Evolutionary conservation across 305 asterid species (phyloP), one percentile per base, ranked within the genome.

Genomic region (Striga hermonthica): DNA sequence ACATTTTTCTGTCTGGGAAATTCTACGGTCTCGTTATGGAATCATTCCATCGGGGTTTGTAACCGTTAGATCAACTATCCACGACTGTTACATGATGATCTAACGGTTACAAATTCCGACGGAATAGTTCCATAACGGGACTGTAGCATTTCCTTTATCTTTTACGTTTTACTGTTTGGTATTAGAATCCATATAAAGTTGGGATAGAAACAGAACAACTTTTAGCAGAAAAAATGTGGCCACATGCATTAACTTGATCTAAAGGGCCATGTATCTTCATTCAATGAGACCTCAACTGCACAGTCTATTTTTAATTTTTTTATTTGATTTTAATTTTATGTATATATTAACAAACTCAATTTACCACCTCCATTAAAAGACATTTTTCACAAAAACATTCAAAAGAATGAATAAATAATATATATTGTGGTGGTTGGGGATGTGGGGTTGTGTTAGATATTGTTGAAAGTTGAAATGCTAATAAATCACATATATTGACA

Each of bases 221-320:
- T 39, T 62, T 64, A 63, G 72, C 62, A 80, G 56, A 40, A 59
- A n/a, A 75, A 68, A 73, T 67, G 77, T 74, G 81, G 80, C 38
- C 86, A 81, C 84, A 67, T 76, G 71, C 72, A 66, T 31, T 22
- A 73, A 65, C 43, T 70, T 68, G 31, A 71, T 66, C 70, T 22
- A 74, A 73, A 71, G 60, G 60, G 84, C 77, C 86, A 82, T 83
- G 31, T 76, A 67, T 78, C 81, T 72, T 72, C 84, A 83, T 83
- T 85, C 28, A 90, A 82, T 85, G 95, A 67, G 75, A 12, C 40
- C 66, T 72, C 88, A 87, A 82, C 96, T 77, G 78, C 77, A 75
- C 73, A 49, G 3, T 61, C 69, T 31, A 50, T 22, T 0, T 28
- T 1, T 60, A 36, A 45, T 60, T 49, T 40, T 0, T 31, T 1